phyloP scores from a whole-genome alignment of 2,329 filamentous ascomycete species.

The Pyricularia sp. region DNA sequence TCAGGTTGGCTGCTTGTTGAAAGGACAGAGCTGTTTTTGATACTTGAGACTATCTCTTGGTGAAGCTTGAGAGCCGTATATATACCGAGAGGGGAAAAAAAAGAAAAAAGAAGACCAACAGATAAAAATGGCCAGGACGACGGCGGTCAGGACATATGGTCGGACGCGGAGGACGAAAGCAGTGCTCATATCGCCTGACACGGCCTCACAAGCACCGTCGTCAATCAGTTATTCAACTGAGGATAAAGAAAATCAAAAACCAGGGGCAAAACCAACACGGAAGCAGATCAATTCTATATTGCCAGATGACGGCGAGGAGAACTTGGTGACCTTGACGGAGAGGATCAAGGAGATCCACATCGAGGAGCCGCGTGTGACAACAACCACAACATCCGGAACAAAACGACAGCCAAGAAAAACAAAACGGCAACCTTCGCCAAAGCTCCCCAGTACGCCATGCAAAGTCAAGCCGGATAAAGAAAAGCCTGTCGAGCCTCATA shows the following conservation, averaged over 20 bases:
- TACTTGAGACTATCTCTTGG: background rate
- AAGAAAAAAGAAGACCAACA: too few species aligned
- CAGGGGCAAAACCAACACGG: background rate
- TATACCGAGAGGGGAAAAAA: too few species aligned
- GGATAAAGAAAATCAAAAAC: background rate
- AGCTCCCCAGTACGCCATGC: background rate
- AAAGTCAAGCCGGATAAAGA: background rate
- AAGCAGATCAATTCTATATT: background rate
- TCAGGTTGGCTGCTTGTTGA: background rate
- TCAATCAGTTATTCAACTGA: background rate
- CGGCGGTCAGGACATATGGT: conserved; percentile 10
- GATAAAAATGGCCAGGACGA: conserved; percentile 11
- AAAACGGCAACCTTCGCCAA: background rate
- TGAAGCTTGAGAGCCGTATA: background rate
- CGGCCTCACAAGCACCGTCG: background rate
- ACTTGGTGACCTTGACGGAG: background rate
- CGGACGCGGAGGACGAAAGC: conserved; percentile 2
- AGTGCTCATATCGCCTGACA: background rate
- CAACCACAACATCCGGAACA: background rate
- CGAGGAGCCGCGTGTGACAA: background rate
- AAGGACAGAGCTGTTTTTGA: background rate
- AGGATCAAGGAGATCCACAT: background rate
- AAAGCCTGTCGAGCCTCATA: background rate
- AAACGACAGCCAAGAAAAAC: background rate
- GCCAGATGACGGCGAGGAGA: background rate